Evolutionary conservation across 345 rosid species (phyloP), one percentile per base, ranked within the genome.

Genomic region (Capsella bursapastoris): DNA sequence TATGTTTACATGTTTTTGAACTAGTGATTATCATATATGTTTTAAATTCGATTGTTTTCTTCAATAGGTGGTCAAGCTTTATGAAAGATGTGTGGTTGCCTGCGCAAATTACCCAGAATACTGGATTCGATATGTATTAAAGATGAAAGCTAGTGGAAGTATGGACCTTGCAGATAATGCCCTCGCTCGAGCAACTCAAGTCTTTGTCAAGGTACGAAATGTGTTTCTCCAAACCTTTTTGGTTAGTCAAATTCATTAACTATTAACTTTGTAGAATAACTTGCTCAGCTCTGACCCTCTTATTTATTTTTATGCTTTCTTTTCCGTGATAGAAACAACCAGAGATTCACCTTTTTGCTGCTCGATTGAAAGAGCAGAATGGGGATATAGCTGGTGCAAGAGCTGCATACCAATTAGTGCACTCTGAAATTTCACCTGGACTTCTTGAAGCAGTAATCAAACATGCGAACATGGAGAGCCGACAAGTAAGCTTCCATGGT

Each of bases 401-500:
- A 74, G 97, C 98, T 75, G 94, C 96, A 13, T 96, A 78, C 78
- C 93, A 89, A 77, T 88, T 87, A 67, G 81, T 96, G 56, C 98
- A 96, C 72, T 29, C 86, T 70, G 97, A 96, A 84, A 86, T 86
- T 69, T 79, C 99, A 35, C 99, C 99, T 15, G 99, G 96, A 60
- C 89, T 96, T 68, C 78, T 96, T 68, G 99, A 96, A 84, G 99
- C 98, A 43, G 87, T 96, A 78, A 83, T 85, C 27, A 92, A 90
- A 81, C 99, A 96, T 79, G 98, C 97, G 3, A 88, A 92, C 82
- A 92, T 96, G 99, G 99, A 96, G 79, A 75, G n/a, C 14, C 84
- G 98, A 50, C 82, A 83, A 84, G 98, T 92, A 85, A 70, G 90
- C 47, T 67, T 78, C 25, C 61, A 40, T 45, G 44, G 57, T 70